phyloP scores from a whole-genome alignment of 768 basidiomycete species.

The Gelatoporia subvermispora region DNA sequence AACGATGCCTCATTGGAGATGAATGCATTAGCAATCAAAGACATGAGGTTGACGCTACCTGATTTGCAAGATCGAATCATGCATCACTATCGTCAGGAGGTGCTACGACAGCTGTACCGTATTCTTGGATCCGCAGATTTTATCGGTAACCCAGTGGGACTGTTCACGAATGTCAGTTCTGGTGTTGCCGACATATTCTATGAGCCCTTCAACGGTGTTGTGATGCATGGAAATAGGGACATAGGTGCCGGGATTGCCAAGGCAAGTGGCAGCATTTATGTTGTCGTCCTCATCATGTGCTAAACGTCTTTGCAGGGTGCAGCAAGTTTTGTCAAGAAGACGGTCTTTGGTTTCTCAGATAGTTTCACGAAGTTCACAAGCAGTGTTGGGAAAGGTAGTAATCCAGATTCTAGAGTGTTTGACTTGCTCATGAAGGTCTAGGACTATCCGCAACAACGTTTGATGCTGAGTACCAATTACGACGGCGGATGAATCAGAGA shows the following conservation, averaged over 20 bases:
- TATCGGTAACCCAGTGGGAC: constrained; percentile 90
- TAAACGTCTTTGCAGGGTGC: constrained; percentile 60
- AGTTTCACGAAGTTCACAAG: constrained; percentile 98
- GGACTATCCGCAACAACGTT: constrained; percentile 96
- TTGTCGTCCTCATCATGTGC: not conserved
- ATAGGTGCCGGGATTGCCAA: constrained; percentile 93
- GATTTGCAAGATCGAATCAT: constrained; percentile 81
- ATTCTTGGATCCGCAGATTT: constrained; percentile 98
- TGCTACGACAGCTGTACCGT: constrained; percentile 90
- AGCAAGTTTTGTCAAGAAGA: constrained; percentile 98
- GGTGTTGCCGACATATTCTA: constrained; percentile 99
- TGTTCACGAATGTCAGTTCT: constrained; percentile 97
- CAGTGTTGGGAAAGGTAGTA: constrained; percentile 88
- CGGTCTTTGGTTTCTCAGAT: constrained; percentile 93
- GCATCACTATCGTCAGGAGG: constrained; percentile 91
- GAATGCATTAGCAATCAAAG: constrained; percentile 91
- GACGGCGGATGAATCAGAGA: constrained; percentile 80
- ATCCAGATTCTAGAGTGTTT: not conserved
- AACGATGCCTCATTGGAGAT: constrained; percentile 93
- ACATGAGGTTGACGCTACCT: constrained; percentile 83
- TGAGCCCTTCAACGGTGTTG: constrained; percentile 94
- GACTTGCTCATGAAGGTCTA: constrained; percentile 23
- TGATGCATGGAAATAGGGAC: constrained; percentile 94
- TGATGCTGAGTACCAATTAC: constrained; percentile 92
- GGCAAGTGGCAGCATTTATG: too few species aligned